Evolutionary conservation across 1,139 yeast species (phyloP).

Genomic region (Yamadazyma diddensiae): DNA sequence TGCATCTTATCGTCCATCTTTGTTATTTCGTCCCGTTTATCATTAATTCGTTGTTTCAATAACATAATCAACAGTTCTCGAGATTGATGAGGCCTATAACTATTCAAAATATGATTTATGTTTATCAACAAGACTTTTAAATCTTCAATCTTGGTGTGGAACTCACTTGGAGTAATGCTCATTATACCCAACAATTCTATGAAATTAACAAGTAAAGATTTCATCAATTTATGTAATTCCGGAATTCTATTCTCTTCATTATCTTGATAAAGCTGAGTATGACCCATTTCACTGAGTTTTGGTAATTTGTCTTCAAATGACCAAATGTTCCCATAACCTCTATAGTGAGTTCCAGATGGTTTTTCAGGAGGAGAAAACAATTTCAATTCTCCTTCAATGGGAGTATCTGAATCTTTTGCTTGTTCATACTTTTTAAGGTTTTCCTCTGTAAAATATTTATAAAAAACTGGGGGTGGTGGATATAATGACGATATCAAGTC

Average conservation of each 20-base stretch:
- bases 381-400: conserved; percentile 39
- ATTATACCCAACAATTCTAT: conserved; percentile 74
- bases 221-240: conserved; percentile 67
- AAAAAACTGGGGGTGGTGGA: conserved; percentile 85
- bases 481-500: conserved; percentile 63
- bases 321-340: conserved; percentile 85
- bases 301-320: conserved; percentile 70
- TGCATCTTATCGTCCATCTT: conserved; percentile 45
- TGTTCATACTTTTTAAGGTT: conserved; percentile 41
- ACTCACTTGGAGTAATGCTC: conserved; percentile 64
- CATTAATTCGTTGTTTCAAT: conserved; percentile 60
- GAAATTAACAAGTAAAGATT: conserved; percentile 67
- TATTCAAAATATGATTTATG: conserved; percentile 79
- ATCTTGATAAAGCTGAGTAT: conserved; percentile 59
- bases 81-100: conserved; percentile 86
- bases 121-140: conserved; percentile 73
- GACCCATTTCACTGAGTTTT: conserved; percentile 63
- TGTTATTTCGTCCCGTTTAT: conserved; percentile 51
- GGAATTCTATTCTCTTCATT: conserved; percentile 49
- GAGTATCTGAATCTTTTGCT: conserved; percentile 17
- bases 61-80: conserved; percentile 75
- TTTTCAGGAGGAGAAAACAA: conserved; percentile 64
- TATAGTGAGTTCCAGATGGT: conserved; percentile 59
- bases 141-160: conserved; percentile 65
- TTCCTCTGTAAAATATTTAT: conserved; percentile 63